Conservation (phyloP, 345 rosid genomes). For the Linum tenue region DNA sequence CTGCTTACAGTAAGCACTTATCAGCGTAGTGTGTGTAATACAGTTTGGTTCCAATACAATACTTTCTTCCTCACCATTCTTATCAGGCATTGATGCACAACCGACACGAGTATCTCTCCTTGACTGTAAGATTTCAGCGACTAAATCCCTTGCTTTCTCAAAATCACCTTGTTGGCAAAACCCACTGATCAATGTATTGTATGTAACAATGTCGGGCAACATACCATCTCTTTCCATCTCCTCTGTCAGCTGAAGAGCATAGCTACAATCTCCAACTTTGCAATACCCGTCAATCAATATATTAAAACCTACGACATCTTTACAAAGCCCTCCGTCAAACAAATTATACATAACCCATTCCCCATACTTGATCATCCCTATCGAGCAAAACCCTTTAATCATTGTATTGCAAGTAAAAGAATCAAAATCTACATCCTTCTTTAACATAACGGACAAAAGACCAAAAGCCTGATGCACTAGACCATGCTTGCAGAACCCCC, state of each 20-base stretch:
- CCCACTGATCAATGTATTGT: constrained; percentile 52
- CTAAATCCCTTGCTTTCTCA: constrained; percentile 43
- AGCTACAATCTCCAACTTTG: constrained; percentile 29
- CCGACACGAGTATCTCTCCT: constrained; percentile 7
- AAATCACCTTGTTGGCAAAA: constrained; percentile 52
- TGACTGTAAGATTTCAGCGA: constrained; percentile 38
- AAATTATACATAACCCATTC: constrained; percentile 48
- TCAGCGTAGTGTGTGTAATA: constrained; percentile 56
- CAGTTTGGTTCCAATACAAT: constrained; percentile 38
- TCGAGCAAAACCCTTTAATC: constrained; percentile 66
- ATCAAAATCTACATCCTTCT: constrained; percentile 48
- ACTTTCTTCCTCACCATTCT: constrained; percentile 3
- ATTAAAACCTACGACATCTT: constrained; percentile 41
- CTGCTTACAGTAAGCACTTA: constrained; percentile 51
- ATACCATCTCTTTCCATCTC: constrained; percentile 40
- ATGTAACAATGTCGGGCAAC: constrained; percentile 43
- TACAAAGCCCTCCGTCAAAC: constrained; percentile 30
- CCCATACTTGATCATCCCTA: constrained; percentile 41
- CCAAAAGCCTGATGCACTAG: constrained; percentile 48
- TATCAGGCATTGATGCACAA: constrained; percentile 3
- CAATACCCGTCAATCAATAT: constrained; percentile 49
- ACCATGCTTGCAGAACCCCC: constrained; percentile 72
- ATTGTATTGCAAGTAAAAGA: constrained; percentile 57
- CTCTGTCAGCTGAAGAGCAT: constrained; percentile 34
- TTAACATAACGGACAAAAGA: constrained; percentile 65